Base-by-base conservation (phyloP, 441 rosid species). In the Daphne laureola region DNA sequence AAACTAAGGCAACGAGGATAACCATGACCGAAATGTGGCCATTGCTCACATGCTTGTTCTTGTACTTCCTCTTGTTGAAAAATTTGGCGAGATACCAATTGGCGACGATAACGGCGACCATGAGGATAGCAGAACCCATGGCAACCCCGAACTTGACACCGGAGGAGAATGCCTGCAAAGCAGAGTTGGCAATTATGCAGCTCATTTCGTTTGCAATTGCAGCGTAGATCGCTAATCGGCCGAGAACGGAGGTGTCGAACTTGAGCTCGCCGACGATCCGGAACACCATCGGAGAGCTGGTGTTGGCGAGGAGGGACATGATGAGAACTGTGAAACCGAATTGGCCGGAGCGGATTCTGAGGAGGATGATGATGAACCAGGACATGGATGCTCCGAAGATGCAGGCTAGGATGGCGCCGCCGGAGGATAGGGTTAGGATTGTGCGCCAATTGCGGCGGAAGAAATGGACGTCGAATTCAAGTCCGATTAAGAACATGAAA, bases 401-500 rank as follows among this genome's bases (percentile, higher is more conserved):
- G 57, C 53, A 23, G 53, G 82, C 66, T 14, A 58, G 17, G 4
- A 67, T 0, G 43, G 53, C 17, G 13, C 64, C 64, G 15, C 64
- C 64, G 0, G 52, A 63, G 1, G 96, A 76, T 43, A 91, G 55
- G 27, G 72, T 61, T 54, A 72, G 51, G 2, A 81, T 75, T 6
- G 60, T 62, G 9, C 75, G 73, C 43, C 83, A 12, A 67, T 78
- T 83, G 31, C 84, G 77, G 58, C 63, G 73, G 3, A 79, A 38
- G 58, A 80, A 88, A 49, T 81, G 64, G 43, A 74, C 63, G 58
- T 86, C 98, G 12, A 72, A 63, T 61, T 88, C 86, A 3, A 88
- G 76, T 6, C 98, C 98, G 55, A 88, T 78, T 69, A 78, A 71
- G 77, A 91, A 91, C 93, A 86, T 83, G 58, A 88, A 80, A 42